Conservation (phyloP, 1,284 basidiomycete species). For the Ceratobasidium sp. region DNA sequence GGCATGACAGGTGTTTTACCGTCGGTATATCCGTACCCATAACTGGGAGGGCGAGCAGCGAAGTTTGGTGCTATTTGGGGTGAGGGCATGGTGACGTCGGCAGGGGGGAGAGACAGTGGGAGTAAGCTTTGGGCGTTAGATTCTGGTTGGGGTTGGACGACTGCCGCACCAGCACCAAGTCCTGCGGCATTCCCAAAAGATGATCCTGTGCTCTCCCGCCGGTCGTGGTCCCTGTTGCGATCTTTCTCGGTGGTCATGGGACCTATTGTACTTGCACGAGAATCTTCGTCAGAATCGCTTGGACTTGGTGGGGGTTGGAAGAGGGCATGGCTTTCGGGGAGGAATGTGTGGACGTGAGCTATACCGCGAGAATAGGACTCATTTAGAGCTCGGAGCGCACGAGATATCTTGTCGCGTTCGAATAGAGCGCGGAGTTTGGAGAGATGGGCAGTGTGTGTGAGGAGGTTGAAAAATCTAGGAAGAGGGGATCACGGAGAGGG, state of each 20-base stretch:
- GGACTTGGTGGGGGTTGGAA: slow-evolving; percentile 41
- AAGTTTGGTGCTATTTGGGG: slow-evolving; percentile 8
- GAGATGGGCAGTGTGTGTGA: slow-evolving; percentile 42
- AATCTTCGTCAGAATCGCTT: slow-evolving; percentile 12
- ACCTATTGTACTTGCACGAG: slow-evolving; percentile 33
- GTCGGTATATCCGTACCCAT: slow-evolving; percentile 40
- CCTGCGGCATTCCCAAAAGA: slow-evolving; percentile 38
- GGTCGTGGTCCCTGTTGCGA: slow-evolving; percentile 3
- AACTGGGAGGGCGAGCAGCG: slow-evolving; percentile 5
- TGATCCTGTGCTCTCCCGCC: slow-evolving; percentile 28
- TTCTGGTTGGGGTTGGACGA: slow-evolving; percentile 12
- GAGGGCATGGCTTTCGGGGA: slow-evolving; percentile 33
- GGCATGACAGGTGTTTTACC: not conserved
- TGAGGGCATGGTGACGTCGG: slow-evolving; percentile 30
- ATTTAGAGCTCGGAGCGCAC: slow-evolving; percentile 36
- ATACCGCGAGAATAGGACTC: slow-evolving; percentile 43
- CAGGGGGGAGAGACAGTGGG: slow-evolving; percentile 34
- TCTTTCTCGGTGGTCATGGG: slow-evolving; percentile 4
- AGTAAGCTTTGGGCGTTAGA: slow-evolving; percentile 31
- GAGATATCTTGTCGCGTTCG: slow-evolving; percentile 42
- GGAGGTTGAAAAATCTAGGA: slow-evolving; percentile 40
- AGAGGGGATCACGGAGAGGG: not conserved
- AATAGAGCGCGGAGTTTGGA: slow-evolving; percentile 36
- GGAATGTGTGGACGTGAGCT: slow-evolving; percentile 36
- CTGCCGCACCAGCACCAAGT: slow-evolving; percentile 19